phyloP scores from a whole-genome alignment of 768 basidiomycete genomes.

The Crucibulum laeve region DNA sequence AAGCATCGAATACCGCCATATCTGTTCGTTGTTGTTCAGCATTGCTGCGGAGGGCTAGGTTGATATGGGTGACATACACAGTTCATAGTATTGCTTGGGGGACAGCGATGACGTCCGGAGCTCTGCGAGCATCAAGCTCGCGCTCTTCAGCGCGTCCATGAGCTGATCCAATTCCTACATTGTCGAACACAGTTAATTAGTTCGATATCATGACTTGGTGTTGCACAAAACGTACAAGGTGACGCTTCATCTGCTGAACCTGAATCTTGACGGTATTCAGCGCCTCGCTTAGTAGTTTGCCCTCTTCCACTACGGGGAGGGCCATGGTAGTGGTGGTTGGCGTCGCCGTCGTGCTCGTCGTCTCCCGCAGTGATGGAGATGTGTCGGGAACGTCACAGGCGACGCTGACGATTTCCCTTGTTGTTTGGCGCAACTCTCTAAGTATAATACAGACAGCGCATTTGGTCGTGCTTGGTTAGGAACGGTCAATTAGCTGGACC shows the following conservation, averaged over 20 bases:
- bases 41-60: slow-evolving; percentile 2
- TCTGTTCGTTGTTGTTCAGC: slow-evolving; percentile 58
- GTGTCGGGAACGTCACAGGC: no score
- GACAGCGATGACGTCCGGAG: slow-evolving; percentile 89
- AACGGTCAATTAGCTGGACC: no score
- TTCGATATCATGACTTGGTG: slow-evolving; percentile 7
- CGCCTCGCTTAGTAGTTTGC: slow-evolving; percentile 80
- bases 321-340: slow-evolving; percentile 26
- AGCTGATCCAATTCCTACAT: slow-evolving; percentile 87
- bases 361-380: neutral
- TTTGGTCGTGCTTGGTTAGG: no score
- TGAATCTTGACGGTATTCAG: slow-evolving; percentile 86
- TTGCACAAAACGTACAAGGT: slow-evolving; percentile 56
- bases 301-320: slow-evolving; percentile 62
- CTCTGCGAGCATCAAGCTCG: slow-evolving; percentile 96
- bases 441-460: no score
- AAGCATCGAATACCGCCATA: slow-evolving; percentile 97
- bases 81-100: slow-evolving; percentile 98
- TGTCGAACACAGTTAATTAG: slow-evolving; percentile 5
- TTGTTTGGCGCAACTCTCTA: no score
- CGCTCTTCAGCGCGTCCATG: slow-evolving; percentile 98
- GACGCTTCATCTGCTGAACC: slow-evolving; percentile 92
- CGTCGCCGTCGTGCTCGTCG: slow-evolving; percentile 10
- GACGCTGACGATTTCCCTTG: no score
- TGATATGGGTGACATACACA: slow-evolving; percentile 54